Percentiles rank a stretch among this genome's conserved stretches.
phyloP scores from a whole-genome alignment of 2,329 filamentous ascomycete species.

The Colletotrichum musae region DNA sequence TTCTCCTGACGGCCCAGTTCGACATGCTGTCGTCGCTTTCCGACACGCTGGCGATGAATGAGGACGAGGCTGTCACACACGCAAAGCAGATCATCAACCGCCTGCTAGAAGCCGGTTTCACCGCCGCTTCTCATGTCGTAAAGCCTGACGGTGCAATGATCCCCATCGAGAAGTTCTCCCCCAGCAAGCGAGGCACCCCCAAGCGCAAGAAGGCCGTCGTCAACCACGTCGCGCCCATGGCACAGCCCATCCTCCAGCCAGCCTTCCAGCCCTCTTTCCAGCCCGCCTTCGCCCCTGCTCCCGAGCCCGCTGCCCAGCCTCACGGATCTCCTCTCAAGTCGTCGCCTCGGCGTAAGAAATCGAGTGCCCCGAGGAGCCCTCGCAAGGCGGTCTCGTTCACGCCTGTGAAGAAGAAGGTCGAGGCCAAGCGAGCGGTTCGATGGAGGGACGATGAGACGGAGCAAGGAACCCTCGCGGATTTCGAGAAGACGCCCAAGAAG shows the following conservation, averaged over 20 bases:
- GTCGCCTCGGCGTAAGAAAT: conserved; percentile 86
- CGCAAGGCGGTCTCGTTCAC: conserved; percentile 86
- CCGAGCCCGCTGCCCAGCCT: conserved; percentile 42
- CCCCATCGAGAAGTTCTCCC: conserved; percentile 77
- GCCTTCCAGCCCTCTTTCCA: conserved; percentile 47
- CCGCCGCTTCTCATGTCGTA: conserved; percentile 85
- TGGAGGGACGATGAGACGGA: conserved; percentile 93
- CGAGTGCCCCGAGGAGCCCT: conserved; percentile 55
- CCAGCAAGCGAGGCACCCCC: conserved; percentile 80
- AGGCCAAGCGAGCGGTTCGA: conserved; percentile 82
- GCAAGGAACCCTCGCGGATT: conserved; percentile 88
- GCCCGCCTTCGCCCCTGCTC: conserved; percentile 56
- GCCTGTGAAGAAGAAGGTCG: conserved; percentile 82
- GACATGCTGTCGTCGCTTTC: conserved; percentile 89
- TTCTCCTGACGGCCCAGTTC: conserved; percentile 90
- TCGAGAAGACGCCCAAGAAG: conserved; percentile 89
- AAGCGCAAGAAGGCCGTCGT: conserved; percentile 75
- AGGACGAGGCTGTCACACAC: conserved; percentile 84
- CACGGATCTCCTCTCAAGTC: conserved; percentile 76
- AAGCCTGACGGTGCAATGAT: conserved; percentile 84
- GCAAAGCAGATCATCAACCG: conserved; percentile 84
- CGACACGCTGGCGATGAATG: conserved; percentile 85
- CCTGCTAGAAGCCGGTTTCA: conserved; percentile 82
- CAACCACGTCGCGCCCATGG: conserved; percentile 59
- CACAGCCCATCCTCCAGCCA: conserved; percentile 58